Base-by-base conservation (phyloP, 2,329 filamentous ascomycete species). In the Fusarium siculi region DNA sequence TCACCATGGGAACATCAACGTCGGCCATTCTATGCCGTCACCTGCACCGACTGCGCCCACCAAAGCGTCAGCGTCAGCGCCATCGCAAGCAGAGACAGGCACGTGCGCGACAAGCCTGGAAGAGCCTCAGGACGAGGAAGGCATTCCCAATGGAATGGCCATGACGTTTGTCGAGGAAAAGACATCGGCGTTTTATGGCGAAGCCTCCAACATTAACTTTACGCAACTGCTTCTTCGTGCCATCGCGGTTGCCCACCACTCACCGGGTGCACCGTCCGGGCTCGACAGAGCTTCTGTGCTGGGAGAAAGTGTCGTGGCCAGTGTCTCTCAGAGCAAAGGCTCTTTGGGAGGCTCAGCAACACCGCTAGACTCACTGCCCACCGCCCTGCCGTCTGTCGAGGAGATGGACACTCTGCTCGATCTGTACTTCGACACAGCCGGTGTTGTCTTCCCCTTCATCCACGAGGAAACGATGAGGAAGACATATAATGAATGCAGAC, bases 81-180 rank as follows among this genome's bases (percentile, higher is more conserved):
- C 44, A 14, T 28, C 43, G 5, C 21, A 9, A 10, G 14, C 23
- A 8, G 19, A 9, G 3, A 47, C 43, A 4, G 55, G 44, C 21
- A 58, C 55, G 0, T 58, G 55, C 8, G 55, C 55, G 10, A 58
- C 55, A 8, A 25, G 55, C 12, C 23, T 58, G 2, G 55, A 58
- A 21, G 55, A 58, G 21, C 55, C 55, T 9, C 21, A 58, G 5
- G 43, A 58, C 3, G 55, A 58, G 8, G 55, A 58, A 9, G 43
- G 40, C 15, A 58, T 30, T 15, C 46, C 43, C 7, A 58, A 58
- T 15, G 55, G 55, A 18, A 58, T 58, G 55, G 55, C 55, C 4
- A 58, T 58, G 55, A 58, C 55, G 10, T 50, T 58, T 50, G 55
- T 58, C 9, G 55, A 58, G 5, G 55, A 58, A 18, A 58, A 58